A percentile compares a stretch with the other conserved stretches of the same genome.
Conservation (phyloP, 1,139 yeast species). For the Martiniozyma asiatica region DNA sequence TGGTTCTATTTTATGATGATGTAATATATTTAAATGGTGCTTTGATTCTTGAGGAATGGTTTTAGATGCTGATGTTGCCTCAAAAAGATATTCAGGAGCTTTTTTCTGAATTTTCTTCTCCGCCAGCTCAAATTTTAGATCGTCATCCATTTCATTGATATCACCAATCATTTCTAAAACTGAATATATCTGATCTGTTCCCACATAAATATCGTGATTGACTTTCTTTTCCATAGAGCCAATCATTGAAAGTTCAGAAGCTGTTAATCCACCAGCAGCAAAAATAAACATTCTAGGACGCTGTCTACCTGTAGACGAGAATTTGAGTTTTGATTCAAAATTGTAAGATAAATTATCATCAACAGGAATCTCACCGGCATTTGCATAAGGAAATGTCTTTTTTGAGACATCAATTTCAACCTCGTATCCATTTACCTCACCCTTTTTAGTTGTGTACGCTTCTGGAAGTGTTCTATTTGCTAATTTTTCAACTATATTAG, state of each 20-base stretch:
- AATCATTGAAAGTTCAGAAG: conserved; percentile 67
- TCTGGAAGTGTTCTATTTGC: conserved; percentile 19
- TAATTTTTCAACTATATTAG: conserved; percentile 17
- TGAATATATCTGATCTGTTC: conserved; percentile 66
- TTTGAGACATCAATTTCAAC: conserved; percentile 12
- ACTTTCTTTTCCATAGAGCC: conserved; percentile 55
- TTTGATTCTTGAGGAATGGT: no score
- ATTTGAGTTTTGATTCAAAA: conserved; percentile 21
- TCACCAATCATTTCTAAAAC: conserved; percentile 44
- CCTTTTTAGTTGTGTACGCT: conserved; percentile 10
- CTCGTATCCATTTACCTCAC: conserved; percentile 10
- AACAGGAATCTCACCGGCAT: conserved; percentile 10
- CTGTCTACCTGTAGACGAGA: conserved; percentile 11
- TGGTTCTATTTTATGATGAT: no score
- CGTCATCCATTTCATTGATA: conserved; percentile 22
- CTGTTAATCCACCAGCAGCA: conserved; percentile 84
- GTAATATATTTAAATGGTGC: no score
- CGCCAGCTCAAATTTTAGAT: conserved; percentile 17
- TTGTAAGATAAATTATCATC: conserved; percentile 10
- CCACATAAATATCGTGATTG: conserved; percentile 69
- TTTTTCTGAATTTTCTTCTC: no score
- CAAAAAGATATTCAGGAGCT: no score
- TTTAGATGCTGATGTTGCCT: no score
- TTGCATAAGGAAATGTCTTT: conserved; percentile 21
- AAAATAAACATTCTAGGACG: conserved; percentile 45